Conservation (phyloP, 495 filamentous ascomycete genomes). For the Aspergillus cavernicola region DNA sequence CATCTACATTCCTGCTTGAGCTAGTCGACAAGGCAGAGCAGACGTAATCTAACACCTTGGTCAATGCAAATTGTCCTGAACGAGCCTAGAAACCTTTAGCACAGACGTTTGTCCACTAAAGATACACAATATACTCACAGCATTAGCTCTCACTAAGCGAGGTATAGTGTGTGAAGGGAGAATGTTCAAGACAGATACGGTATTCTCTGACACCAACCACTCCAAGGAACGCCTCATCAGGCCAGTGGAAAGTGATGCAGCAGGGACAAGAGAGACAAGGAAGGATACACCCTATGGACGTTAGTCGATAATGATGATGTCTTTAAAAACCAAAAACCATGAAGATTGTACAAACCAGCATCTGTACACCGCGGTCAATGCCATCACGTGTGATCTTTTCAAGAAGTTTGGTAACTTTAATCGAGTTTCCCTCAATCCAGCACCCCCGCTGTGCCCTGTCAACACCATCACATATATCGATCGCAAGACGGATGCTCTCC, state of each 20-base stretch:
- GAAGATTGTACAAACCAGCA: slow-evolving; percentile 34
- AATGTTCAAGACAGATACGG: slow-evolving; percentile 14
- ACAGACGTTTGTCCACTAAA: not conserved
- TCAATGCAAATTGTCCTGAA: slow-evolving; percentile 22
- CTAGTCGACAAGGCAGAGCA: slow-evolving; percentile 20
- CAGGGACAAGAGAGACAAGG: slow-evolving; percentile 29
- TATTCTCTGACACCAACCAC: slow-evolving; percentile 29
- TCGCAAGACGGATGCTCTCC: slow-evolving; percentile 49
- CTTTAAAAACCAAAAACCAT: not conserved
- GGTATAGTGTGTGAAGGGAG: slow-evolving; percentile 24
- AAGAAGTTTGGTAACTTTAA: slow-evolving; percentile 48
- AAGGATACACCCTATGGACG: slow-evolving; percentile 35
- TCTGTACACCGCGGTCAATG: slow-evolving; percentile 38
- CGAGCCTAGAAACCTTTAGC: slow-evolving; percentile 17
- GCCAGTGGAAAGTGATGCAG: slow-evolving; percentile 20
- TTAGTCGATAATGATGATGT: slow-evolving; percentile 11
- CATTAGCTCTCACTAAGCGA: slow-evolving; percentile 23
- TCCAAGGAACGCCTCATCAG: slow-evolving; percentile 25
- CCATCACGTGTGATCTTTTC: slow-evolving; percentile 44
- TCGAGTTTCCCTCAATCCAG: slow-evolving; percentile 43
- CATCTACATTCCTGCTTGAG: not conserved
- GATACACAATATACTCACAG: slow-evolving; percentile 22
- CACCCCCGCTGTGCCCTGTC: slow-evolving; percentile 32
- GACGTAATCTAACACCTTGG: slow-evolving; percentile 23
- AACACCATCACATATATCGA: slow-evolving; percentile 43